Conservation (phyloP, 495 filamentous ascomycete species). For the Aspergillus carlsbadensis region DNA sequence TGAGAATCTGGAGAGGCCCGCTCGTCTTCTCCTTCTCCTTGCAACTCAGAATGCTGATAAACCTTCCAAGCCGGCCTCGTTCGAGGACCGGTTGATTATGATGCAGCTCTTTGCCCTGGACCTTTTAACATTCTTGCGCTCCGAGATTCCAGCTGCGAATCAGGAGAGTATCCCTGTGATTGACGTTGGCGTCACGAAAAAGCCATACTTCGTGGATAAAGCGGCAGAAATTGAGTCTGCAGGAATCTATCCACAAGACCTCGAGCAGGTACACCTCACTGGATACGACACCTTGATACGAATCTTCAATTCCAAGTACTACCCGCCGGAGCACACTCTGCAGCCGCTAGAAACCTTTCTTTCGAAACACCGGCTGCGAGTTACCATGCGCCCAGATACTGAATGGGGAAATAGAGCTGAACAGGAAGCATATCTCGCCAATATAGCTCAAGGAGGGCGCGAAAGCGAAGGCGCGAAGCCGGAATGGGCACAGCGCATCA, state of each 20-base stretch:
- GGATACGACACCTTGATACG: conserved; percentile 88
- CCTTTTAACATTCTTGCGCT: conserved; percentile 39
- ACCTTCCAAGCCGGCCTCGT: conserved; percentile 74
- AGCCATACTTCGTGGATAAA: conserved; percentile 86
- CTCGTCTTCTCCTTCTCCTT: conserved; percentile 75
- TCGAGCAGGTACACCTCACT: conserved; percentile 73
- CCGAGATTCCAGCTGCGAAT: conserved; percentile 6
- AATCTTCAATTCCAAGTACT: conserved; percentile 83
- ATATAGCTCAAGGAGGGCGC: conserved; percentile 48
- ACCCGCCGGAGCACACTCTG: conserved; percentile 56
- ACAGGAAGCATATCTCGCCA: conserved; percentile 58
- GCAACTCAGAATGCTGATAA: conserved; percentile 95
- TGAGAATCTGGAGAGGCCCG: conserved; percentile 29
- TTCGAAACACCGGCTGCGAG: conserved; percentile 63
- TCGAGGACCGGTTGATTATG: conserved; percentile 80
- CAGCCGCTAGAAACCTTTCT: conserved; percentile 68
- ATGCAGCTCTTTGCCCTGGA: conserved; percentile 80
- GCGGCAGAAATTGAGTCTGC: conserved; percentile 61
- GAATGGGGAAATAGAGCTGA: conserved; percentile 61
- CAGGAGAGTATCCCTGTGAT: conserved; percentile 34
- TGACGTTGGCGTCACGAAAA: conserved; percentile 79
- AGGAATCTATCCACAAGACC: conserved; percentile 43
- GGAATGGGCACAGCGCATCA: conserved; percentile 70
- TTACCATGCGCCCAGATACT: conserved; percentile 68
- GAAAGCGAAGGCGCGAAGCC: conserved; percentile 56